Percentiles rank a stretch among this genome's conserved stretches.
phyloP scores from a whole-genome alignment of 495 filamentous ascomycete genomes.

The Aspergillus campestris region DNA sequence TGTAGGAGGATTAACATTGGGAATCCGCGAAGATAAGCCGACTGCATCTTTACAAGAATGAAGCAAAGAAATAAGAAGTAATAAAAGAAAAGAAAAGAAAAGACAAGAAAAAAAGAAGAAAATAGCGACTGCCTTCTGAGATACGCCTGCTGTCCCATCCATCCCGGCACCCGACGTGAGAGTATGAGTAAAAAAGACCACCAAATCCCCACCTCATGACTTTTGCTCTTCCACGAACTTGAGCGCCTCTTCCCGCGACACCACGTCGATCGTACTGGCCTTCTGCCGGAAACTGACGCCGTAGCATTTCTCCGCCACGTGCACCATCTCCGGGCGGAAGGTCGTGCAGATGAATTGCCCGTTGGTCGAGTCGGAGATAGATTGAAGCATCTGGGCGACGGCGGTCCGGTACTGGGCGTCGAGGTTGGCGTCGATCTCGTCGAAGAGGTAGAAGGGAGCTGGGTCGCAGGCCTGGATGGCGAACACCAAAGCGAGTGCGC shows the following conservation, averaged over 20 bases:
- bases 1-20: constrained; percentile 8
- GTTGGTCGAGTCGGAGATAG: constrained; percentile 53
- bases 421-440: constrained; percentile 97
- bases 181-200: constrained; percentile 11
- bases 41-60: constrained; percentile 6
- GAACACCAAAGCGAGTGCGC: constrained; percentile 92
- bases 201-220: constrained; percentile 17
- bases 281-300: constrained; percentile 92
- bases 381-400: constrained; percentile 77
- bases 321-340: constrained; percentile 93
- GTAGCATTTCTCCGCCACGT: constrained; percentile 95
- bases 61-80: neutral
- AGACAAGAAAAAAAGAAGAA: neutral
- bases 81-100: neutral
- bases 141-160: constrained; percentile 15
- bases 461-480: constrained; percentile 98
- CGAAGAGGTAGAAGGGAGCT: constrained; percentile 97
- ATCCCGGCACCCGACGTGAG: constrained; percentile 9
- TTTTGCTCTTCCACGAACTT: constrained; percentile 85
- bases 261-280: constrained; percentile 84
- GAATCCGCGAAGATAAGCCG: constrained; percentile 13
- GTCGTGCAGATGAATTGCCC: constrained; percentile 86
- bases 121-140: neutral
- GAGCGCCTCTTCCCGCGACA: constrained; percentile 77
- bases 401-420: constrained; percentile 96